A percentile compares a stretch with the other conserved stretches of the same genome.
Evolutionary conservation across 345 rosid species (phyloP).

Genomic region (Acer saccharum): DNA sequence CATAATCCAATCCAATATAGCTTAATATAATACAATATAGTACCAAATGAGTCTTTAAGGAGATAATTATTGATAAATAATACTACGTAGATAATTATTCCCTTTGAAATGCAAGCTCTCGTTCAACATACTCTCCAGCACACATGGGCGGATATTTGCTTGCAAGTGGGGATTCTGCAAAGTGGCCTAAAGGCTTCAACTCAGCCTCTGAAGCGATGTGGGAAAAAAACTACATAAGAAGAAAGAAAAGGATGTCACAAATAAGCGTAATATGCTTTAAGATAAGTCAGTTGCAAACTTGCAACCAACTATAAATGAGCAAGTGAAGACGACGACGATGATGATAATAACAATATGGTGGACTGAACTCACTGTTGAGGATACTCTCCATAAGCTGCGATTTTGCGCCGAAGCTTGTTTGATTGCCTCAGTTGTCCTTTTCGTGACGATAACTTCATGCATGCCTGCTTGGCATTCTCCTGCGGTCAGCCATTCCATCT

Average conservation of each 20-base stretch:
- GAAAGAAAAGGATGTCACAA: conserved; percentile 3
- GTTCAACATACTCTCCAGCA: conserved; percentile 73
- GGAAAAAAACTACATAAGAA: conserved; percentile 67
- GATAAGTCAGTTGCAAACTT: too few species aligned
- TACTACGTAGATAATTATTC: too few species aligned
- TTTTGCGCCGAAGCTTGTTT: conserved; percentile 70
- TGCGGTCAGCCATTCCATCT: conserved; percentile 96
- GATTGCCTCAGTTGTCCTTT: conserved; percentile 73
- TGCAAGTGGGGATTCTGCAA: conserved; percentile 63
- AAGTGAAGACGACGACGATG: neutral
- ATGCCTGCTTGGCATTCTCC: conserved; percentile 95
- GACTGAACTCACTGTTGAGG: conserved; percentile 76
- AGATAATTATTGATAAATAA: too few species aligned
- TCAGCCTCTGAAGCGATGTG: conserved; percentile 86
- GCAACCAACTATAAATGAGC: too few species aligned
- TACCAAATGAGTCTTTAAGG: too few species aligned
- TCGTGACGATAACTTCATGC: conserved; percentile 90
- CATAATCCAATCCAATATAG: too few species aligned
- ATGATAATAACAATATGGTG: neutral
- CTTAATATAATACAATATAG: too few species aligned
- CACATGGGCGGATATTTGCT: conserved; percentile 59
- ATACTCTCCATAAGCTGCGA: conserved; percentile 90
- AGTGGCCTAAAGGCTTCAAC: conserved; percentile 79
- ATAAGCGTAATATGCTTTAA: neutral
- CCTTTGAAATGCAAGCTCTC: conserved; percentile 47